Evolutionary conservation across 169 alveolate genomes (phyloP).

Genomic region (Eimeria tenella): DNA sequence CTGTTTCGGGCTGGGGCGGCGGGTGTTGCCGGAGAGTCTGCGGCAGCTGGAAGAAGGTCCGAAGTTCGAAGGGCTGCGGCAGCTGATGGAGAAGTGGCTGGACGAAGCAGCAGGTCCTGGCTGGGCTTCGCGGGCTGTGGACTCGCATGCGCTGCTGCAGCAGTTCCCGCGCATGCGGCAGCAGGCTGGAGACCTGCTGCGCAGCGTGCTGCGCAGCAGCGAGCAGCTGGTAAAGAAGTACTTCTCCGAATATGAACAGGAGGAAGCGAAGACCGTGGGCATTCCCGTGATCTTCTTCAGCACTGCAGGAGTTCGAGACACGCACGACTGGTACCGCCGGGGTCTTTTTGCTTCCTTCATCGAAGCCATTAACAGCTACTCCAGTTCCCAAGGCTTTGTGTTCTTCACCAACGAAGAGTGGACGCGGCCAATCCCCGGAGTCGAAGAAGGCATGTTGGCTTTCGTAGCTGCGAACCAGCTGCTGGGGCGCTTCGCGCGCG

Average conservation of each 20-base stretch:
- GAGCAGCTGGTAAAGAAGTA: neutral
- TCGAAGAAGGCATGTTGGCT: conserved; percentile 48
- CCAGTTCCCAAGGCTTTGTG: neutral
- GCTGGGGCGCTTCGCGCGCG: neutral
- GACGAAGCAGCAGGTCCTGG: conserved; percentile 26
- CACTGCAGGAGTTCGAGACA: conserved; percentile 62
- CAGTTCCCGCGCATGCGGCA: conserved; percentile 41
- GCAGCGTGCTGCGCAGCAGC: neutral
- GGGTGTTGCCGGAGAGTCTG: neutral
- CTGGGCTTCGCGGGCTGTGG: conserved; percentile 31
- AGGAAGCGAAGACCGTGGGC: conserved; percentile 54
- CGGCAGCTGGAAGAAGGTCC: conserved; percentile 29
- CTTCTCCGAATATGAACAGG: neutral
- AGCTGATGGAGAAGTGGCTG: conserved; percentile 54
- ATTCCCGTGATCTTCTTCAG: conserved; percentile 47
- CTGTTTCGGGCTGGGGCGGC: conserved; percentile 36
- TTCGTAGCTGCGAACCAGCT: conserved; percentile 46
- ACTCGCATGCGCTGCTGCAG: neutral
- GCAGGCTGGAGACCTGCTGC: neutral
- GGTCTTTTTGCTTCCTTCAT: conserved; percentile 46
- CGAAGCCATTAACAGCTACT: conserved; percentile 41
- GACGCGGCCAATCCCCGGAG: conserved; percentile 62
- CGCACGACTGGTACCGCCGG: conserved; percentile 66
- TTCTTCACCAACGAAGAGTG: conserved; percentile 61
- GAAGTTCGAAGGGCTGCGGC: conserved; percentile 34